These are phyloP conservation scores for Dothistroma septosporum DNA, from an alignment of 2,329 filamentous ascomycete species.

Conservation along the genomic window DNA sequence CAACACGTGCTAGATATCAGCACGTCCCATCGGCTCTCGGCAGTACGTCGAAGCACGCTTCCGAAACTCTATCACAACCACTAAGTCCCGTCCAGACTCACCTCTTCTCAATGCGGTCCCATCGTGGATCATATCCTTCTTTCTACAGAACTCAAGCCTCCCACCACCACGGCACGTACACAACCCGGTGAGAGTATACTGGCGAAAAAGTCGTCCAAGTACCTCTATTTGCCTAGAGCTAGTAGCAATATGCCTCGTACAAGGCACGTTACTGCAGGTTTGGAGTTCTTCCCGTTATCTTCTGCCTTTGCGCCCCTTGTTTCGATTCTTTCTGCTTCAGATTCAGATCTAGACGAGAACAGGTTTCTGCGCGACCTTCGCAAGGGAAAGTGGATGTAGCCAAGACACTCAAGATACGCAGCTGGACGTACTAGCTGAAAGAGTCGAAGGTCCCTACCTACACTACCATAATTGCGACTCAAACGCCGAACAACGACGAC, in stretches of 20 bases:
- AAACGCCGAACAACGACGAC: conserved; percentile 1
- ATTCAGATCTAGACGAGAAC: not conserved
- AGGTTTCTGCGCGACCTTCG: not conserved
- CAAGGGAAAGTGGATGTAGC: not conserved
- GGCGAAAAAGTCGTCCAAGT: not conserved
- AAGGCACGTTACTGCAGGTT: not conserved
- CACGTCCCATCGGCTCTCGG: not conserved
- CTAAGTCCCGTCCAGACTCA: not conserved
- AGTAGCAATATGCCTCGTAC: not conserved
- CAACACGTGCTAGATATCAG: not conserved
- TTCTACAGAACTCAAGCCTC: not conserved
- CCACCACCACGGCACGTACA: not conserved
- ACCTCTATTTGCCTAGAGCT: not conserved
- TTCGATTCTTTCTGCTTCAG: conserved; percentile 1
- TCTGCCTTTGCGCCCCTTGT: not conserved
- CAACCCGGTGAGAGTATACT: not conserved
- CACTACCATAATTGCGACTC: not conserved
- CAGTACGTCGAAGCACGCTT: not conserved
- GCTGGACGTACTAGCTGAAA: conserved; percentile 4
- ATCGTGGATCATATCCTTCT: not conserved
- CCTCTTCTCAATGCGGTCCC: not conserved
- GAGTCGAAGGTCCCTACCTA: not conserved
- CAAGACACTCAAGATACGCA: not conserved
- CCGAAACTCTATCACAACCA: not conserved
- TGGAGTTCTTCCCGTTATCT: not conserved